Percentiles rank a stretch among this genome's conserved stretches.
These are phyloP conservation scores for Diaporthe nobilis DNA, from an alignment of 2,329 filamentous ascomycete genomes.

Conservation along the genomic window DNA sequence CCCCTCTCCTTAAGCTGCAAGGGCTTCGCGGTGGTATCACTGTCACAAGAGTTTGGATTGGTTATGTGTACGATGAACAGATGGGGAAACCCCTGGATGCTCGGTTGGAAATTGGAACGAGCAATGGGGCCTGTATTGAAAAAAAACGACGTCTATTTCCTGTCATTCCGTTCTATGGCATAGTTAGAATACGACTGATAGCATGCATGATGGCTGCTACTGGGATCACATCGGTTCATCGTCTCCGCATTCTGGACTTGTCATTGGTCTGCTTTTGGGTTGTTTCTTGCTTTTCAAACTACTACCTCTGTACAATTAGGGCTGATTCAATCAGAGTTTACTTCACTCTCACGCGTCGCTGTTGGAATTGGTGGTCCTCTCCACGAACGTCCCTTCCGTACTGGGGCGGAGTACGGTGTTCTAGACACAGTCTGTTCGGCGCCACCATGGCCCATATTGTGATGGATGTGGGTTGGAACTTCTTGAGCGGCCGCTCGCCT, in stretches of 20 bases:
- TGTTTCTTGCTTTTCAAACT: background rate
- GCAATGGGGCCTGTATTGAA: background rate
- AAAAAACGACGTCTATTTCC: background rate
- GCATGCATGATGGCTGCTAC: background rate
- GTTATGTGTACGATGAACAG: constrained; percentile 16
- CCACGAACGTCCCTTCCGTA: background rate
- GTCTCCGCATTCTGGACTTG: background rate
- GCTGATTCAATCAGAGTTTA: background rate
- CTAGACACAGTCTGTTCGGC: background rate
- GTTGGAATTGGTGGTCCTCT: background rate
- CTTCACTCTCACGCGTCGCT: background rate
- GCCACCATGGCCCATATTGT: background rate
- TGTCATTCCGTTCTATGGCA: background rate
- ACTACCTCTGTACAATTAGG: constrained; percentile 31
- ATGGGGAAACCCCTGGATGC: background rate
- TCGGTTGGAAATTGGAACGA: background rate
- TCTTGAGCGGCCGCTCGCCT: background rate
- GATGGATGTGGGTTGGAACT: background rate
- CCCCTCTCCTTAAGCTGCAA: background rate
- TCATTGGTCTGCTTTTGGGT: no score
- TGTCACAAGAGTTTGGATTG: background rate
- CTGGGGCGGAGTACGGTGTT: background rate
- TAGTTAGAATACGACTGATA: background rate
- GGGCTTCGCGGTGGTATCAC: background rate
- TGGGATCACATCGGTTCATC: background rate